A percentile compares a stretch with the other conserved stretches of the same genome.
phyloP scores from a whole-genome alignment of 106 monocot species.

The Triglochin maritima region DNA sequence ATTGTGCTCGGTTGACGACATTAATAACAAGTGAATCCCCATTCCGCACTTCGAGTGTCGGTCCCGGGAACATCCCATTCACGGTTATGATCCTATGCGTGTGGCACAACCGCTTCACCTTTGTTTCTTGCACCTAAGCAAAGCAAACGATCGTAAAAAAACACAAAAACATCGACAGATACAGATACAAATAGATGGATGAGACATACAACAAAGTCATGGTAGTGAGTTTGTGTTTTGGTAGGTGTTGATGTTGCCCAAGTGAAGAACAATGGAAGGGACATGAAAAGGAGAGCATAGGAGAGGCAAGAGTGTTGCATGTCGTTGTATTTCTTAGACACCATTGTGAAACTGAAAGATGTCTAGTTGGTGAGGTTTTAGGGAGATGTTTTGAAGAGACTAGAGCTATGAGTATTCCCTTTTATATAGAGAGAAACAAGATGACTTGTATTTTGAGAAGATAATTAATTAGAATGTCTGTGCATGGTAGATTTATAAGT shows the following conservation, averaged over 20 bases:
- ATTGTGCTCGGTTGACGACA: conserved; percentile 41
- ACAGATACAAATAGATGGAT: background rate
- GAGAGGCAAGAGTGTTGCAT: background rate
- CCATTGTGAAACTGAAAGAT: too few species aligned
- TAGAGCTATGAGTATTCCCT: too few species aligned
- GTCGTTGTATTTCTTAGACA: too few species aligned
- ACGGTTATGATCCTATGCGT: conserved; percentile 40
- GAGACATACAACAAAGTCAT: conserved; percentile 44
- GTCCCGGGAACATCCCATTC: conserved; percentile 58
- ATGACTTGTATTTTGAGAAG: too few species aligned
- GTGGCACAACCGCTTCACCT: conserved; percentile 71
- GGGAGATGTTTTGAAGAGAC: too few species aligned
- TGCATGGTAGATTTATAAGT: too few species aligned
- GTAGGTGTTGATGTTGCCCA: background rate
- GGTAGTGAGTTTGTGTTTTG: conserved; percentile 40
- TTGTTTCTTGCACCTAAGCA: conserved; percentile 38
- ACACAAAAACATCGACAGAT: background rate
- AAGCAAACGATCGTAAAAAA: background rate
- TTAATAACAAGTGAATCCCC: conserved; percentile 50
- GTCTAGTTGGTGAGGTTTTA: too few species aligned
- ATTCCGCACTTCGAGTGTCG: conserved; percentile 38
- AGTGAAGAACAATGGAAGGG: background rate
- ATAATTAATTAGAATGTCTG: too few species aligned
- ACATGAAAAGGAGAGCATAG: background rate
- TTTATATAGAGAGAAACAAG: too few species aligned